A percentile compares a stretch with the other conserved stretches of the same genome.
Evolutionary conservation across 2,329 filamentous ascomycete genomes (phyloP).

Genomic region (Byssothecium circinans): DNA sequence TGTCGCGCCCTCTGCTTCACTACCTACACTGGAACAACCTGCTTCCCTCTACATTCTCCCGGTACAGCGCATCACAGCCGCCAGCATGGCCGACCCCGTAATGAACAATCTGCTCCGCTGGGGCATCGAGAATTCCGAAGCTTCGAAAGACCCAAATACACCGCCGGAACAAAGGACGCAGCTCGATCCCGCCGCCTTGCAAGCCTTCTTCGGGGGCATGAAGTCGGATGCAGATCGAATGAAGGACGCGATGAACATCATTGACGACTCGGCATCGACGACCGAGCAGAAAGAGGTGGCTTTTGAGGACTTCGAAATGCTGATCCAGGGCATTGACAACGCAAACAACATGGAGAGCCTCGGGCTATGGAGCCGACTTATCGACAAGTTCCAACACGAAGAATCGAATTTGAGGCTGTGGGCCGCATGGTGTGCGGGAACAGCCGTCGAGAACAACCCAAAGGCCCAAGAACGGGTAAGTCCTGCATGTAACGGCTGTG

Average conservation of each 20-base stretch:
- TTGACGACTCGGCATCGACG: conserved; percentile 44
- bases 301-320: conserved; percentile 33
- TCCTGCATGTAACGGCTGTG: not conserved
- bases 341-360: conserved; percentile 87
- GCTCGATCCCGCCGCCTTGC: conserved; percentile 71
- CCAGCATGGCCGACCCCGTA: conserved; percentile 59
- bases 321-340: conserved; percentile 68
- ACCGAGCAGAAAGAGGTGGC: conserved; percentile 59
- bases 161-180: conserved; percentile 40
- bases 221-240: conserved; percentile 86
- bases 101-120: conserved; percentile 81
- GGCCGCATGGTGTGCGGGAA: conserved; percentile 93
- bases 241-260: conserved; percentile 77
- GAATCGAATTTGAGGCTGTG: conserved; percentile 75
- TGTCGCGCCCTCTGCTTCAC: conserved; percentile 8
- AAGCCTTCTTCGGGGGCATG: conserved; percentile 71
- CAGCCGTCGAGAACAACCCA: conserved; percentile 94
- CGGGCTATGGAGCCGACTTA: conserved; percentile 78
- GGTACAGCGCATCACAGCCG: not conserved
- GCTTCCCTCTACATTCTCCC: not conserved
- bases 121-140: conserved; percentile 66
- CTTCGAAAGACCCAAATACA: conserved; percentile 39
- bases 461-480: conserved; percentile 74
- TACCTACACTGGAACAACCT: not conserved
- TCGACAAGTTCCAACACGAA: conserved; percentile 67